Evolutionary conservation across 495 filamentous ascomycete species (phyloP).

Genomic region (Talaromyces ruber): DNA sequence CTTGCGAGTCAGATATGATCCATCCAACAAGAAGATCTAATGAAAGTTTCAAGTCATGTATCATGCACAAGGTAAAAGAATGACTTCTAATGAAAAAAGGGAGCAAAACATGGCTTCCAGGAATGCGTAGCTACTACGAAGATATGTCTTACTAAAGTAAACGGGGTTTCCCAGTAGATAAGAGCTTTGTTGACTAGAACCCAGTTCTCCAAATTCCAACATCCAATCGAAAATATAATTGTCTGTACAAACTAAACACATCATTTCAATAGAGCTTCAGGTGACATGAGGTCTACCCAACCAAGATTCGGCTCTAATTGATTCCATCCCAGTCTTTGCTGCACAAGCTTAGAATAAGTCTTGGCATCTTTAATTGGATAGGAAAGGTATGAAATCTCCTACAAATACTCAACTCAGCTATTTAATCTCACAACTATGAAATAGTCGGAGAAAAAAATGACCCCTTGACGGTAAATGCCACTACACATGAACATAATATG

Average conservation of each 20-base stretch:
- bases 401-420: not conserved
- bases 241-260: not conserved
- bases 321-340: conserved; percentile 2
- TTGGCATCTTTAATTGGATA: not conserved
- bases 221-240: not conserved
- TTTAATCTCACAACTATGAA: not conserved
- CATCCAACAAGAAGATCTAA: too few species aligned
- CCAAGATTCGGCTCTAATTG: not conserved
- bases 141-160: too few species aligned
- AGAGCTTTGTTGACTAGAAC: too few species aligned
- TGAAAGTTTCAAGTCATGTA: too few species aligned
- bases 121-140: too few species aligned
- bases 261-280: not conserved
- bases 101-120: too few species aligned
- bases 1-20: too few species aligned
- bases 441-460: not conserved
- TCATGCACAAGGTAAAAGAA: too few species aligned
- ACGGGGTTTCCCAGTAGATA: too few species aligned
- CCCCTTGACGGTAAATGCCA: not conserved
- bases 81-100: too few species aligned
- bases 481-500: conserved; percentile 1
- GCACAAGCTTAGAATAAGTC: not conserved
- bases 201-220: too few species aligned
- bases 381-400: not conserved
- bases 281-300: not conserved